These are phyloP conservation scores for Nitzschia palea DNA, from an alignment of 108 stramenopile genomes.

Conservation along the genomic window DNA sequence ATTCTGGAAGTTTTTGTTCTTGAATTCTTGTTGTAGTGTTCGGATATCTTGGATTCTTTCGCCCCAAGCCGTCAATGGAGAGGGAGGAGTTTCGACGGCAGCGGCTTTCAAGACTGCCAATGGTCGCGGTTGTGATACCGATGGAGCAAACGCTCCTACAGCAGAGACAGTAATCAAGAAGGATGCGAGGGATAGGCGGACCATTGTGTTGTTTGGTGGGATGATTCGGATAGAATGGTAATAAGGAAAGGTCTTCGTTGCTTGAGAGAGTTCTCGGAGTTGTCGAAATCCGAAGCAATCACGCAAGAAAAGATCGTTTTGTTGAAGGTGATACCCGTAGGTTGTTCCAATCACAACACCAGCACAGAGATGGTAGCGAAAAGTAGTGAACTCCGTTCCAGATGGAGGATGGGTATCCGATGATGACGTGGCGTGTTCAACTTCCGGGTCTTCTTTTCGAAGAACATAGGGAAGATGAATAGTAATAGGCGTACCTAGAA, in stretches of 20 bases:
- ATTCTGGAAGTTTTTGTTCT: constrained; percentile 49
- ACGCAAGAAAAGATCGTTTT: no score
- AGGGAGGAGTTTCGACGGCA: constrained; percentile 48
- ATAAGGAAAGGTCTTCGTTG: no score
- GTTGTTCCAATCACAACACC: no score
- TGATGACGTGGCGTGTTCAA: constrained; percentile 6
- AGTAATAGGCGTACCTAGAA: no score
- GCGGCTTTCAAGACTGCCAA: neutral
- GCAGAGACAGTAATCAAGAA: constrained; percentile 6
- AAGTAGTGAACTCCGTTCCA: no score
- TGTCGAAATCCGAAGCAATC: no score
- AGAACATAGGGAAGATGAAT: no score
- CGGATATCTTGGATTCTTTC: constrained; percentile 61
- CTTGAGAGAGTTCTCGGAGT: no score
- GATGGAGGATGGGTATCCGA: neutral
- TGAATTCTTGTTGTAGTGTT: constrained; percentile 45
- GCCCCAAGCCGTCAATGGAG: constrained; percentile 77
- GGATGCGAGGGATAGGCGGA: neutral
- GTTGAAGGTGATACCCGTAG: no score
- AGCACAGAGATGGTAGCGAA: no score
- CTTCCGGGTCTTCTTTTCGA: neutral
- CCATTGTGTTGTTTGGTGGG: constrained; percentile 16
- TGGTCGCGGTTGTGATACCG: neutral
- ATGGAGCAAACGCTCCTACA: constrained; percentile 24
- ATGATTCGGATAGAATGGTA: no score